Evolutionary conservation across 2,329 filamentous ascomycete genomes (phyloP).

Genomic region (Mycosphaerelloides madeirae): DNA sequence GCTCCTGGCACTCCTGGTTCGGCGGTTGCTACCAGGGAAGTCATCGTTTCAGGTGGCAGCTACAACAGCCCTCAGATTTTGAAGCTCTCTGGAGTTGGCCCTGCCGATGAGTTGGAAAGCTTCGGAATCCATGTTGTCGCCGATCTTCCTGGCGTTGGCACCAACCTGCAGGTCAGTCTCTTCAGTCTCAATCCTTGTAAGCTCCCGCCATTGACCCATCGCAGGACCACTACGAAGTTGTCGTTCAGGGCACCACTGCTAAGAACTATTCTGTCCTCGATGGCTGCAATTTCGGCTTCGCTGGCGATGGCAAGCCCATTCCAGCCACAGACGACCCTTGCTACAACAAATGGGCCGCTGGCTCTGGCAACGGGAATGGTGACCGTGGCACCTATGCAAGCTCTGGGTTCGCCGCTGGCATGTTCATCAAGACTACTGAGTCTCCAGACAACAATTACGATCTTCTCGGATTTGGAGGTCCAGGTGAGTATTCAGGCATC

Average conservation of each 20-base stretch:
- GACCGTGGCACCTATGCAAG: slow-evolving; percentile 36
- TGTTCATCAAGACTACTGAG: slow-evolving; percentile 37
- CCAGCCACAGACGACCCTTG: slow-evolving; percentile 35
- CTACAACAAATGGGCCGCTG: slow-evolving; percentile 33
- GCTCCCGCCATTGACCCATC: too few relatives aligned
- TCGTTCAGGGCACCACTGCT: slow-evolving; percentile 28
- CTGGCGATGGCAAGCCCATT: background rate
- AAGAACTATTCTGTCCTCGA: slow-evolving; percentile 31
- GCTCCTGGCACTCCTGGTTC: slow-evolving; percentile 37
- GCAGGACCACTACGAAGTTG: slow-evolving; percentile 57
- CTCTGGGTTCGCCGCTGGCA: slow-evolving; percentile 51
- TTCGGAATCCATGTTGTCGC: slow-evolving; percentile 53
- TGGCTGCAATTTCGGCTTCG: slow-evolving; percentile 28
- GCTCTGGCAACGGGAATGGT: slow-evolving; percentile 33
- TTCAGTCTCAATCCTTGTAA: too few relatives aligned
- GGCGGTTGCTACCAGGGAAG: slow-evolving; percentile 31
- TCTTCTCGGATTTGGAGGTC: slow-evolving; percentile 51
- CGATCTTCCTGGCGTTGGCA: slow-evolving; percentile 58
- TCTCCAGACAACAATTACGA: slow-evolving; percentile 46
- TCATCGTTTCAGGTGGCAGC: slow-evolving; percentile 37
- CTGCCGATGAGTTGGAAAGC: slow-evolving; percentile 47
- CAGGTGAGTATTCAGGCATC: too few relatives aligned
- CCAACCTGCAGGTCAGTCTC: too few relatives aligned
- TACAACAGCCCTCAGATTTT: slow-evolving; percentile 54
- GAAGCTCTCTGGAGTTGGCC: slow-evolving; percentile 61